Percentiles rank a stretch among this genome's conserved stretches.
phyloP scores from a whole-genome alignment of 2,329 filamentous ascomycete species.

The Byssothecium circinans region DNA sequence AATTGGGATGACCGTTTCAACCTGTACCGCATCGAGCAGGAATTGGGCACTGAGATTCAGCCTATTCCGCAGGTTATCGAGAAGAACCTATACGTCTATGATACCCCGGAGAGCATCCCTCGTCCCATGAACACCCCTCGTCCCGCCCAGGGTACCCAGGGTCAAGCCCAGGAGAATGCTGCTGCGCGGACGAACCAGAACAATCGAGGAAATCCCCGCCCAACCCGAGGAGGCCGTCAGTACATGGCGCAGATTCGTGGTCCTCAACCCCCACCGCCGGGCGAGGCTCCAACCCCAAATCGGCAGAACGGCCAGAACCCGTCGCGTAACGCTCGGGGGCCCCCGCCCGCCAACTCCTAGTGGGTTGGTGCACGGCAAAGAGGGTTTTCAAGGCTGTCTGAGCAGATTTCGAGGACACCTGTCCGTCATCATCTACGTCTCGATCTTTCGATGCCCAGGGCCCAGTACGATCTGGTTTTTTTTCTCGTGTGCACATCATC shows the following conservation, averaged over 20 bases:
- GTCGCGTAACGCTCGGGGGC: slow-evolving; percentile 39
- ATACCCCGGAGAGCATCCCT: slow-evolving; percentile 92
- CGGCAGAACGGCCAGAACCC: slow-evolving; percentile 41
- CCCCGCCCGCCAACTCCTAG: slow-evolving; percentile 36
- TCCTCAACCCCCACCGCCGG: slow-evolving; percentile 24
- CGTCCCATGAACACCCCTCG: slow-evolving; percentile 67
- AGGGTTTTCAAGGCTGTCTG: slow-evolving; percentile 24
- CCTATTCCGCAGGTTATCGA: slow-evolving; percentile 94
- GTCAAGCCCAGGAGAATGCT: slow-evolving; percentile 15
- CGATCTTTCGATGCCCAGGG: slow-evolving; percentile 35
- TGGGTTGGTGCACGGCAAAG: slow-evolving; percentile 14
- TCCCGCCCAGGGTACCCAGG: slow-evolving; percentile 22
- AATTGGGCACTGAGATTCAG: slow-evolving; percentile 95
- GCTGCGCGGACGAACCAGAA: slow-evolving; percentile 11
- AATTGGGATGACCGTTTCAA: slow-evolving; percentile 99
- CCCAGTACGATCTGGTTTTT: slow-evolving; percentile 16
- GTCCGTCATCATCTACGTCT: slow-evolving; percentile 23
- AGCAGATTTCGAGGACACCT: slow-evolving; percentile 34
- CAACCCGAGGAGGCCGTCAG: slow-evolving; percentile 36
- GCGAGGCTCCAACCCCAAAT: slow-evolving; percentile 22
- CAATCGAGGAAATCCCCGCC: slow-evolving; percentile 29
- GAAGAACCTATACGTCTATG: slow-evolving; percentile 98
- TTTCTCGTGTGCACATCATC: not conserved
- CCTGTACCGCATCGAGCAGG: slow-evolving; percentile 96
- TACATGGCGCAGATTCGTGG: slow-evolving; percentile 33